Conservation (phyloP, 2,329 filamentous ascomycete genomes). For the Stagonosporopsis cucurbitacearum region DNA sequence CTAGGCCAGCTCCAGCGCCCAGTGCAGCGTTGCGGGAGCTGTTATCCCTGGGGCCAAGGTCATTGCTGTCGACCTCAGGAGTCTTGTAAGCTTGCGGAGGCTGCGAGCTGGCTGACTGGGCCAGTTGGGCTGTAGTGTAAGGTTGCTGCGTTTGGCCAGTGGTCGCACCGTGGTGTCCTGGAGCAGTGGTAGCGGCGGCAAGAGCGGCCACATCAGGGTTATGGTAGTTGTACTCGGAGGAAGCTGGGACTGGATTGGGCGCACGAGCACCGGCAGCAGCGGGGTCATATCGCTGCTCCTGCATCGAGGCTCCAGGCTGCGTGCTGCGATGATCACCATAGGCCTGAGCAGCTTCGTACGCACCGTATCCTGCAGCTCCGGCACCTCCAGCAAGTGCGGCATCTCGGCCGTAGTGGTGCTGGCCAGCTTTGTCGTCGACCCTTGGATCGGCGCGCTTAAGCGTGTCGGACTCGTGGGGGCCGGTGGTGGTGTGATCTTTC, state of each 20-base stretch:
- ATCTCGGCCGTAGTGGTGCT: constrained; percentile 35
- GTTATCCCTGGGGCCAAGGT: constrained; percentile 11
- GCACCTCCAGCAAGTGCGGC: constrained; percentile 40
- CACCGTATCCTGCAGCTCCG: constrained; percentile 42
- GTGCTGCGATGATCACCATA: constrained; percentile 42
- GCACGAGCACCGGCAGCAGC: constrained; percentile 30
- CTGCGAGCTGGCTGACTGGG: constrained; percentile 6
- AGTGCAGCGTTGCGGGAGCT: constrained; percentile 35
- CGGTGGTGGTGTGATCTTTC: constrained; percentile 34
- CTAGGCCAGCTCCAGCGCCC: constrained; percentile 25
- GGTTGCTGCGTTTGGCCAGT: constrained; percentile 7
- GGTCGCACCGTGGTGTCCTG: not conserved
- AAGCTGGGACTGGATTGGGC: constrained; percentile 25
- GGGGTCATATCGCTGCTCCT: constrained; percentile 42
- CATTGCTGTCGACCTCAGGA: constrained; percentile 5
- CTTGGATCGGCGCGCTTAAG: constrained; percentile 38
- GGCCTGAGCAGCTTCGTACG: constrained; percentile 39
- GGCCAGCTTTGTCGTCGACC: constrained; percentile 27
- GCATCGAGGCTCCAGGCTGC: constrained; percentile 37
- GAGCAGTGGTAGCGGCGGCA: constrained; percentile 3
- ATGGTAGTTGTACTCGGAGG: constrained; percentile 28
- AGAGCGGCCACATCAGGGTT: constrained; percentile 14
- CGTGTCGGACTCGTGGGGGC: constrained; percentile 36
- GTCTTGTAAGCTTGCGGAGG: constrained; percentile 9
- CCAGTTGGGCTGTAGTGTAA: constrained; percentile 10